Evolutionary conservation across 768 basidiomycete genomes (phyloP).

Genomic region (Cubamyces lactineus): DNA sequence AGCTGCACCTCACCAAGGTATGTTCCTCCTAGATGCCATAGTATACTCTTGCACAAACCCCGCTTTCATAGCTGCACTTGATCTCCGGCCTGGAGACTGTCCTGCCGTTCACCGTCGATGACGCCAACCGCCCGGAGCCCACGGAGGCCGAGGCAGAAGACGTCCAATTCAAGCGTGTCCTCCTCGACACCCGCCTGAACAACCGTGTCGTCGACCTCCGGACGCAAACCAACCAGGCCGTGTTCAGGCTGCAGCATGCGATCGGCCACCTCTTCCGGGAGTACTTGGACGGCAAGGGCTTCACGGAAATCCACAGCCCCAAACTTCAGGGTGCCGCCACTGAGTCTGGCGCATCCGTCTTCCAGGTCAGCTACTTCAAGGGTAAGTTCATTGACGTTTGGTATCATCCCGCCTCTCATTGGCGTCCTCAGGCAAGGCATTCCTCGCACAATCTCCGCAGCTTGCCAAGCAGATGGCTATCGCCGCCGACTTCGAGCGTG

Average conservation of each 20-base stretch:
- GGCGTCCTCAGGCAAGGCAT: slow-evolving; percentile 69
- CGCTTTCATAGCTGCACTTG: slow-evolving; percentile 47
- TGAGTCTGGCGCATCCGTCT: slow-evolving; percentile 95
- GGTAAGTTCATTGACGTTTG: slow-evolving; percentile 46
- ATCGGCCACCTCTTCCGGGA: slow-evolving; percentile 88
- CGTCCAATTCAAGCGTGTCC: slow-evolving; percentile 74
- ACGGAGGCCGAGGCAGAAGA: slow-evolving; percentile 70
- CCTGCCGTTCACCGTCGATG: slow-evolving; percentile 91
- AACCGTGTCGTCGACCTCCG: slow-evolving; percentile 93
- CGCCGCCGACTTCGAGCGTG: slow-evolving; percentile 96
- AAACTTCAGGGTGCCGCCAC: slow-evolving; percentile 97
- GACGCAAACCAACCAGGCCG: slow-evolving; percentile 95
- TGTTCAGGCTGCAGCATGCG: slow-evolving; percentile 91
- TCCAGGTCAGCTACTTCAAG: slow-evolving; percentile 98
- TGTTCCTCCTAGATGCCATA: slow-evolving; percentile 16
- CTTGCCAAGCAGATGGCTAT: slow-evolving; percentile 99
- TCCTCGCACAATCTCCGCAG: slow-evolving; percentile 95
- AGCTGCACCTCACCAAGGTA: slow-evolving; percentile 84
- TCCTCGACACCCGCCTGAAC: slow-evolving; percentile 92
- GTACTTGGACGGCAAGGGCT: slow-evolving; percentile 71
- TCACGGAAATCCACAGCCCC: slow-evolving; percentile 96
- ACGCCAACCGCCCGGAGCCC: slow-evolving; percentile 87
- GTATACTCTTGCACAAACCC: neutral
- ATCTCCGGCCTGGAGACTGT: slow-evolving; percentile 77
- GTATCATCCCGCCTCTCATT: neutral